phyloP scores from a whole-genome alignment of 306 rosid genomes.

The Purshia tridentata region DNA sequence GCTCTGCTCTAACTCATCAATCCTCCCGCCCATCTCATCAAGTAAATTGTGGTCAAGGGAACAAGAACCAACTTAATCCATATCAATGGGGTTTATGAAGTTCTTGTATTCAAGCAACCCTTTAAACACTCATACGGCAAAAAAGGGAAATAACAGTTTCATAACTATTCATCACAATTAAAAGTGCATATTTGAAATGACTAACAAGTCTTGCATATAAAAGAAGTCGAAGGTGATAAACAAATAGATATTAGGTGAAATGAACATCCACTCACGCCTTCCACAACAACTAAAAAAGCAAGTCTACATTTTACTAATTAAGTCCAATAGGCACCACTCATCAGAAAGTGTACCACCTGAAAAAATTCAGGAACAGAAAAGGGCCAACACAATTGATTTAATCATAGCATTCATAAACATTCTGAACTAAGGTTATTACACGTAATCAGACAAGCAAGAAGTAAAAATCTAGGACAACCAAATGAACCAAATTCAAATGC shows the following conservation, averaged over 20 bases:
- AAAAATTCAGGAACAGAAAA: not conserved
- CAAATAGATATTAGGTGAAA: constrained; percentile 1
- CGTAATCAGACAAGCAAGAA: constrained; percentile 6
- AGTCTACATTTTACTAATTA: not conserved
- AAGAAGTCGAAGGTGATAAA: constrained; percentile 4
- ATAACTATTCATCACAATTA: not conserved
- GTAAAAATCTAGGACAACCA: not conserved
- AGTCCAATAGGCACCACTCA: not conserved
- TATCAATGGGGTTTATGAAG: not conserved
- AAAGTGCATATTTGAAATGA: not conserved
- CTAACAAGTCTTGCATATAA: not conserved
- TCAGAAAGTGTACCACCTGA: not conserved
- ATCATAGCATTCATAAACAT: not conserved
- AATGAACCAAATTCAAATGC: not conserved
- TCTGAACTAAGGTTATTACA: not conserved
- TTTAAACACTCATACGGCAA: not conserved
- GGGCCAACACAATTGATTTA: not conserved
- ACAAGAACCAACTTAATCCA: not conserved
- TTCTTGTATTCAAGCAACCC: not conserved
- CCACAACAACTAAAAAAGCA: not conserved
- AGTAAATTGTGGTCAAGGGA: constrained; percentile 41
- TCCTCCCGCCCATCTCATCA: constrained; percentile 52
- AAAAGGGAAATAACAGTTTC: not conserved
- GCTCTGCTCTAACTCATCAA: constrained; percentile 51
- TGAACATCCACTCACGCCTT: not conserved